Evolutionary conservation across 1,284 basidiomycete genomes (phyloP).

Genomic region (Schizophyllum amplum): DNA sequence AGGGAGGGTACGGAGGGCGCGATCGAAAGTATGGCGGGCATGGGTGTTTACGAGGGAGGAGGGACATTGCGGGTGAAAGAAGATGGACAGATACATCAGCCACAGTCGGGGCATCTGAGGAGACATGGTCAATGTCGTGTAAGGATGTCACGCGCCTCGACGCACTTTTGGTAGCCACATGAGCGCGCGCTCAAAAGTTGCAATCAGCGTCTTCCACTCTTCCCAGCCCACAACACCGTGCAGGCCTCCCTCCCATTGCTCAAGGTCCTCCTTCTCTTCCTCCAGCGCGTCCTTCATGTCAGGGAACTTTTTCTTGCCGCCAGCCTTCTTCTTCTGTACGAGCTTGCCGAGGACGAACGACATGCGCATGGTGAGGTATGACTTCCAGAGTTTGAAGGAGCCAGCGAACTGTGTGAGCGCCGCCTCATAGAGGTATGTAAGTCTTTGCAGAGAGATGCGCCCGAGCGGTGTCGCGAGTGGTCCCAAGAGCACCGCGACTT

Average conservation of each 20-base stretch:
- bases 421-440: slow-evolving; percentile 90
- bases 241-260: slow-evolving; percentile 79
- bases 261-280: slow-evolving; percentile 70
- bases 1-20: slow-evolving; percentile 88
- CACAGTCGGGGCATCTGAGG: slow-evolving; percentile 85
- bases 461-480: slow-evolving; percentile 68
- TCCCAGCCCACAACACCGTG: slow-evolving; percentile 87
- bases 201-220: slow-evolving; percentile 89
- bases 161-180: slow-evolving; percentile 89
- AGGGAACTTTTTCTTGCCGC: slow-evolving; percentile 81
- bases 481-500: slow-evolving; percentile 50
- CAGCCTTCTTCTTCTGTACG: slow-evolving; percentile 64
- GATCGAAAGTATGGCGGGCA: slow-evolving; percentile 90
- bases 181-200: slow-evolving; percentile 86
- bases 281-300: slow-evolving; percentile 86
- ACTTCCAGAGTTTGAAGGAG: slow-evolving; percentile 93
- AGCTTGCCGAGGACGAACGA: slow-evolving; percentile 79
- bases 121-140: slow-evolving; percentile 7
- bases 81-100: slow-evolving; percentile 88
- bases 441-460: slow-evolving; percentile 71
- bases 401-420: slow-evolving; percentile 84
- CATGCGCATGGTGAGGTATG: slow-evolving; percentile 82
- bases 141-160: slow-evolving; percentile 12
- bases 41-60: slow-evolving; percentile 81
- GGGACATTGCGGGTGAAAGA: slow-evolving; percentile 88